Evolutionary conservation across 768 basidiomycete species (phyloP).

Genomic region (Mycena kentingensis): DNA sequence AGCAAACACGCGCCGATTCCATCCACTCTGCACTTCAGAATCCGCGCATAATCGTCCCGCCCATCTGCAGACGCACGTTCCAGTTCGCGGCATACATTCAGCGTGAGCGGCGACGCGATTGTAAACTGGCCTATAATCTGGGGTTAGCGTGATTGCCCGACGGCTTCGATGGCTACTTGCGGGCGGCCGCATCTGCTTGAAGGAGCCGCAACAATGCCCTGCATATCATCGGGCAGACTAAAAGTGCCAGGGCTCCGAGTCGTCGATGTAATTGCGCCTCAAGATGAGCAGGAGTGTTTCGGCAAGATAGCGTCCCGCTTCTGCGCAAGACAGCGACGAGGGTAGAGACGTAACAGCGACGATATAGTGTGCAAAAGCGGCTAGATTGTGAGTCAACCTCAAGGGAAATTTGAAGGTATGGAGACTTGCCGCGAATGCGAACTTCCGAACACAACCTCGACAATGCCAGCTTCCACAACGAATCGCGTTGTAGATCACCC

Average conservation of each 20-base stretch:
- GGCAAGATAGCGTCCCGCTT: slow-evolving; percentile 58
- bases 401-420: slow-evolving; percentile 36
- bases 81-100: slow-evolving; percentile 44
- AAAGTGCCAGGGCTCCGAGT: slow-evolving; percentile 54
- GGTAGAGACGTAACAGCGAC: slow-evolving; percentile 26
- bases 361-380: slow-evolving; percentile 49
- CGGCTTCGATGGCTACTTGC: slow-evolving; percentile 26
- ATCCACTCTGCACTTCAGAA: slow-evolving; percentile 36
- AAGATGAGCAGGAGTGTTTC: slow-evolving; percentile 52
- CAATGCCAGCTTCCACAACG: slow-evolving; percentile 40
- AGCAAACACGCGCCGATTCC: slow-evolving; percentile 29
- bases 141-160: background rate
- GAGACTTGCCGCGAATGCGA: slow-evolving; percentile 27
- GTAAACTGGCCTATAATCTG: slow-evolving; percentile 29
- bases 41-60: slow-evolving; percentile 26
- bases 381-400: slow-evolving; percentile 32
- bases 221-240: slow-evolving; percentile 54
- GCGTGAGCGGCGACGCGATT: slow-evolving; percentile 53
- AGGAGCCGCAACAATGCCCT: slow-evolving; percentile 46
- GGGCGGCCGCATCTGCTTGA: slow-evolving; percentile 22
- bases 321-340: slow-evolving; percentile 44
- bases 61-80: slow-evolving; percentile 26
- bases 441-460: slow-evolving; percentile 34
- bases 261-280: slow-evolving; percentile 43
- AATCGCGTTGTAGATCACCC: slow-evolving; percentile 31